phyloP scores from a whole-genome alignment of 805 yeast species.

The Ogataea pignaliae region DNA sequence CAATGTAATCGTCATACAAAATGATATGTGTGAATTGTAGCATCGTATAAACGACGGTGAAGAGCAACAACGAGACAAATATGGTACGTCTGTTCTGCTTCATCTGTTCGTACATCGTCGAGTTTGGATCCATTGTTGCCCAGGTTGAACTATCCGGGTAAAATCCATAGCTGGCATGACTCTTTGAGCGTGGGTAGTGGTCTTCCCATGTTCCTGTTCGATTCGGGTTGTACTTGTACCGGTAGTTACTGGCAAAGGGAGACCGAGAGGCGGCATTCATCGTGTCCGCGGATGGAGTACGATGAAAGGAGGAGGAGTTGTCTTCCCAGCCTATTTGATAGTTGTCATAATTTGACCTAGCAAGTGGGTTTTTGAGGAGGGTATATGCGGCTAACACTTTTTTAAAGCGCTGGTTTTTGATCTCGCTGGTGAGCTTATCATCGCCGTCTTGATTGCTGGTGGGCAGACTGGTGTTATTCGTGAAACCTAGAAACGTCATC shows the following conservation, averaged over 20 bases:
- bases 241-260: background rate
- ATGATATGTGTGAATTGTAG: conserved; percentile 28
- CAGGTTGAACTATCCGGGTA: conserved; percentile 21
- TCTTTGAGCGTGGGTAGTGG: conserved; percentile 14
- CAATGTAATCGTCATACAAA: conserved; percentile 29
- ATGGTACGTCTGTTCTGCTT: conserved; percentile 26
- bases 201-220: conserved; percentile 31
- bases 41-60: conserved; percentile 23
- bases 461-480: background rate
- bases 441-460: conserved; percentile 1
- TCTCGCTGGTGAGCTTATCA: conserved; percentile 13
- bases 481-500: background rate
- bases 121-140: conserved; percentile 22
- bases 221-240: background rate
- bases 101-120: conserved; percentile 23
- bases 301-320: conserved; percentile 17
- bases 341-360: conserved; percentile 42
- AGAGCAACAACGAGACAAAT: conserved; percentile 22
- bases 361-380: conserved; percentile 42
- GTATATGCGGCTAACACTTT: conserved; percentile 54
- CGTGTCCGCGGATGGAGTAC: conserved; percentile 20
- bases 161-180: conserved; percentile 22
- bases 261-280: conserved; percentile 14
- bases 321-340: conserved; percentile 44
- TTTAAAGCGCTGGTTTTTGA: conserved; percentile 47